These are phyloP conservation scores for Aspergillus sp. DNA, from an alignment of 2,329 filamentous ascomycete species.

Conservation along the genomic window DNA sequence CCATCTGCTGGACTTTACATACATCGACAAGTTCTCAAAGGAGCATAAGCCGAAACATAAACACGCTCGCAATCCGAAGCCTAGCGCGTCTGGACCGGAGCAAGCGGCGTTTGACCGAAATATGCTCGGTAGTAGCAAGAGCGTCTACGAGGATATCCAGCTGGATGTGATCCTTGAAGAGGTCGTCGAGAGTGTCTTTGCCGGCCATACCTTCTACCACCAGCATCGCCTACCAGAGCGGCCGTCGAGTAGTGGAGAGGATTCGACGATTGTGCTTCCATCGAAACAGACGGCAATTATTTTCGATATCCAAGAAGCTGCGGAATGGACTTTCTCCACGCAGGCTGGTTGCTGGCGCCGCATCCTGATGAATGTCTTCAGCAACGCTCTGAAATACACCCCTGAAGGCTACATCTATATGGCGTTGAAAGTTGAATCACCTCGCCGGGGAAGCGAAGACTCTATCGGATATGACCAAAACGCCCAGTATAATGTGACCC, in stretches of 20 bases:
- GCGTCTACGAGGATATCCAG: not conserved
- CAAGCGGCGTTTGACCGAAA: not conserved
- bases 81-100: not conserved
- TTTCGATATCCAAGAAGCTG: not conserved
- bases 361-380: conserved; percentile 13
- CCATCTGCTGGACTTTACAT: conserved; percentile 29
- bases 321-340: conserved; percentile 3
- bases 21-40: conserved; percentile 19
- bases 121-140: too few relatives aligned
- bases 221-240: not conserved
- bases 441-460: too few relatives aligned
- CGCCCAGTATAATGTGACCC: too few relatives aligned
- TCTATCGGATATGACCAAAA: too few relatives aligned
- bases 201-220: not conserved
- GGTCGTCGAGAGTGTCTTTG: not conserved
- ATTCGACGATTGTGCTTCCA: too few relatives aligned
- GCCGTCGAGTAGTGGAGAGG: not conserved
- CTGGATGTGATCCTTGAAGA: not conserved
- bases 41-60: not conserved
- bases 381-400: conserved; percentile 14
- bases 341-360: conserved; percentile 12
- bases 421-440: too few relatives aligned
- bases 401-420: conserved; percentile 4
- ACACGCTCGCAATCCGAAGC: not conserved
- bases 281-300: not conserved